Evolutionary conservation across 1,284 basidiomycete species (phyloP), one percentile per base, ranked within the genome.

Genomic region (Gymnopus androsaceus): DNA sequence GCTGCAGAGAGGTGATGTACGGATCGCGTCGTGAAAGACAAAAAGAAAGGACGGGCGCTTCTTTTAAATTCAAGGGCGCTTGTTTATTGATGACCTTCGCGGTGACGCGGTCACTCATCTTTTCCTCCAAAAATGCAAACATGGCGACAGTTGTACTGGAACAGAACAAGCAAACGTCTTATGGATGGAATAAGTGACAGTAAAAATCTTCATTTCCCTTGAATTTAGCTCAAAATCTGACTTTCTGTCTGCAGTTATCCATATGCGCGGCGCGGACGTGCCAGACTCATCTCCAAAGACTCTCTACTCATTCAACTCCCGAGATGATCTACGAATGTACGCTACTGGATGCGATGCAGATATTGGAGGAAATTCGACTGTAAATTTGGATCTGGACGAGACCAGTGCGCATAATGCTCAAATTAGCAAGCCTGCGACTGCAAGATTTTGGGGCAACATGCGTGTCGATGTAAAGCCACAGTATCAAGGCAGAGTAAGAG

Each of bases 321-420:
- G 66, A 23, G 75, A 80, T 41, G 83, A 88, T 59, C 64, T 91
- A 37, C 62, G 77, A n/a, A 75, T 80, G 27, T 86, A 85, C 59
- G 88, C 85, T 0, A 83, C 81, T 0, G 93, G 93, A 3, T 90
- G 87, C 64, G 93, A 95, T 69, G 79, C 79, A 3, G 94, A 95
- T 69, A 86, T 94, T 50, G 94, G 94, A 1, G 94, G 94, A 1
- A 81, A 81, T n/a, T 92, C 92, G 3, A 86, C 85, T 0, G 85
- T 83, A 7, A 69, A 87, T 59, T 73, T 94, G 33, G 84, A 83
- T 50, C 71, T 92, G 30, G 84, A 88, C 63, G 73, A 79, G 34
- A 68, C 71, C 1, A 73, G 69, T 3, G 71, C 73, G 58, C 69
- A 71, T 46, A 80, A 80, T 59, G 56, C 59, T 23, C 65, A 66